Evolutionary conservation across 2,329 filamentous ascomycete genomes (phyloP), one percentile per base, ranked within the genome.

Genomic region (Alternaria angustiovoidea): DNA sequence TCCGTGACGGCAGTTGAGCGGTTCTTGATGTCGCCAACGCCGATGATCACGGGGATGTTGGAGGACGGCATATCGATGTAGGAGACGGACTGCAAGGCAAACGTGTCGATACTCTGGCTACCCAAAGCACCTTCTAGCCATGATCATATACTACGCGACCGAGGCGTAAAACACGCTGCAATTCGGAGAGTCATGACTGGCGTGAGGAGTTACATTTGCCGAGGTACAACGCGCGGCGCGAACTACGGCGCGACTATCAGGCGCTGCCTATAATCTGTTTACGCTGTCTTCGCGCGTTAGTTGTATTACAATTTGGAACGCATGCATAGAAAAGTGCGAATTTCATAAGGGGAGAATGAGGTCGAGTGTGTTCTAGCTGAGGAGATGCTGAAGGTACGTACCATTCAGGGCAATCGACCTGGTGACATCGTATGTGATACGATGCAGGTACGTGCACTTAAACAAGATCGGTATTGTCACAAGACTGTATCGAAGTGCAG

Each of bases 21-120:
- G 70, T 90, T 89, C 60, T 85, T 84, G 62, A 88, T 75, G 68
- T 90, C 88, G 55, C 82, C 87, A 0, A 90, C 85, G 30, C 88
- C 88, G 51, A 91, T 81, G 28, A 90, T 83, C 22, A 91, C 77
- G 0, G 88, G 88, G 9, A 18, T 55, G 36, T 57, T 47, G 7
- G 46, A 7, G 30, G 20, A 48, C 30, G 8, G 14, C 46, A 24
- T 48, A 18, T 24, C 7, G 46, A 6, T 16, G 24, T 5, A 24
- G 3, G 1, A 8, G 20, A 36, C 7, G 30, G 1, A 24, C 7
- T 7, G 46, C 7, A 48, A 36, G 14, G 8, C 18, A 7, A 30
- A 28, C 5, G 6, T 20, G 11, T 12, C 34, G 18, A 48, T 24
- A 9, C 22, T 36, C 14, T 36, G 16, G 5, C 1, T 24, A 4